phyloP scores from a whole-genome alignment of 129 eudicot genomes.

The Sambucus nigra region DNA sequence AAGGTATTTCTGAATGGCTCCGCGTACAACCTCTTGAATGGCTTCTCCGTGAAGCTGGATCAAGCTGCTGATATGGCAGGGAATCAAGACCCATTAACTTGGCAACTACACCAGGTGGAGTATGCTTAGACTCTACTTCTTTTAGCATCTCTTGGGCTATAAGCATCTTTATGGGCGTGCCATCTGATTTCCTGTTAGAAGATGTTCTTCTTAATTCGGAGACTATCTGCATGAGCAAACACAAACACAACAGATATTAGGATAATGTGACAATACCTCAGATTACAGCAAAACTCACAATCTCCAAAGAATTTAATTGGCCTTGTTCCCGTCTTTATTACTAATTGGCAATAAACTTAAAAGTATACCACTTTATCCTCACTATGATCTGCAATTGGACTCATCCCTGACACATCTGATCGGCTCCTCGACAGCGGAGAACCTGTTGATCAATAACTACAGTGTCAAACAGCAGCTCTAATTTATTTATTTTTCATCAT shows the following conservation, averaged over 20 bases:
- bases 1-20: conserved; percentile 37
- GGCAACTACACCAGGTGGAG: conserved; percentile 76
- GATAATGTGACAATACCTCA: conserved; percentile 7
- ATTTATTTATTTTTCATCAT: too few relatives aligned
- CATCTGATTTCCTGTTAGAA: conserved; percentile 38
- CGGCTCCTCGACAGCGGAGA: conserved; percentile 63
- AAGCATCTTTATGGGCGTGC: conserved; percentile 82
- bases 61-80: conserved; percentile 44
- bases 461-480: conserved; percentile 4
- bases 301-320: conserved; percentile 5
- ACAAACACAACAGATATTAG: conserved; percentile 1
- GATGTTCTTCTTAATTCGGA: conserved; percentile 39
- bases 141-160: conserved; percentile 90
- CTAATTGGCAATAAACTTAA: conserved; percentile 3
- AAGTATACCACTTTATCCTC: conserved; percentile 57
- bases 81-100: conserved; percentile 90
- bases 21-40: conserved; percentile 41
- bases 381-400: conserved; percentile 32
- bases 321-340: neutral
- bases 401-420: conserved; percentile 48
- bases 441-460: conserved; percentile 35
- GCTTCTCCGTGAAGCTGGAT: conserved; percentile 39
- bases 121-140: conserved; percentile 55
- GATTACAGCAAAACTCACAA: conserved; percentile 15
- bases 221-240: conserved; percentile 42